These are phyloP conservation scores for Xylariaceae sp. DNA, from an alignment of 2,329 filamentous ascomycete species.

Conservation along the genomic window DNA sequence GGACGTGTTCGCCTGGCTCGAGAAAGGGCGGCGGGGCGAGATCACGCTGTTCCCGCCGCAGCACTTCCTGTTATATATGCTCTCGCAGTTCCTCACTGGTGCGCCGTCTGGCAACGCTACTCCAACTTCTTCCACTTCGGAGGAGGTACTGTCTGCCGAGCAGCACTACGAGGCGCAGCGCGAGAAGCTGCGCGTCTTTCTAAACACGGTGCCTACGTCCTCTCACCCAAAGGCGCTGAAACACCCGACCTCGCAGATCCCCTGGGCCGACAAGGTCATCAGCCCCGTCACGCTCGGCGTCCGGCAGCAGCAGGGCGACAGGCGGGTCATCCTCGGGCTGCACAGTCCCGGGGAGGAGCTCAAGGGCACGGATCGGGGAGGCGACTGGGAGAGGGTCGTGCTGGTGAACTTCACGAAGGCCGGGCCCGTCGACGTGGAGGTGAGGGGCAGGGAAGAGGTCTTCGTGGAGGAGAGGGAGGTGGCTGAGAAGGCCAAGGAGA, in stretches of 20 bases:
- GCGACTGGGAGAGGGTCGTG: conserved; percentile 56
- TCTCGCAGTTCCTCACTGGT: conserved; percentile 47
- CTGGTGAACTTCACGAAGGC: conserved; percentile 48
- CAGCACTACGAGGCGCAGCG: conserved; percentile 43
- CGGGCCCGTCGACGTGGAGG: conserved; percentile 48
- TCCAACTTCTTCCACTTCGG: too few relatives aligned
- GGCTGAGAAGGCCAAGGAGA: conserved; percentile 5
- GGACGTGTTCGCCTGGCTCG: conserved; percentile 63
- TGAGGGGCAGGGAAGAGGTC: conserved; percentile 45
- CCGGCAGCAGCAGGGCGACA: conserved; percentile 38
- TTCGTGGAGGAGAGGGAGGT: conserved; percentile 39
- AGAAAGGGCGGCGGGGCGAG: conserved; percentile 54
- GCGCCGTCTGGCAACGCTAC: too few relatives aligned
- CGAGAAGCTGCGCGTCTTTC: conserved; percentile 47
- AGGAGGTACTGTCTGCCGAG: too few relatives aligned
- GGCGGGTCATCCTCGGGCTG: conserved; percentile 48
- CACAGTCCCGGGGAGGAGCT: conserved; percentile 55
- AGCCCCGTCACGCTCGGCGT: conserved; percentile 46
- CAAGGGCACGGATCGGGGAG: conserved; percentile 40
- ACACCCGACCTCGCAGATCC: conserved; percentile 40
- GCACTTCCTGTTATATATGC: conserved; percentile 62
- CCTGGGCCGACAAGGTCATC: conserved; percentile 59
- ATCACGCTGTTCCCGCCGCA: conserved; percentile 91
- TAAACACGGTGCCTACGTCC: conserved; percentile 40
- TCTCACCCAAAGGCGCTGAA: conserved; percentile 34